Evolutionary conservation across 345 rosid genomes (phyloP).

Genomic region (Anastatica hierochuntica): DNA sequence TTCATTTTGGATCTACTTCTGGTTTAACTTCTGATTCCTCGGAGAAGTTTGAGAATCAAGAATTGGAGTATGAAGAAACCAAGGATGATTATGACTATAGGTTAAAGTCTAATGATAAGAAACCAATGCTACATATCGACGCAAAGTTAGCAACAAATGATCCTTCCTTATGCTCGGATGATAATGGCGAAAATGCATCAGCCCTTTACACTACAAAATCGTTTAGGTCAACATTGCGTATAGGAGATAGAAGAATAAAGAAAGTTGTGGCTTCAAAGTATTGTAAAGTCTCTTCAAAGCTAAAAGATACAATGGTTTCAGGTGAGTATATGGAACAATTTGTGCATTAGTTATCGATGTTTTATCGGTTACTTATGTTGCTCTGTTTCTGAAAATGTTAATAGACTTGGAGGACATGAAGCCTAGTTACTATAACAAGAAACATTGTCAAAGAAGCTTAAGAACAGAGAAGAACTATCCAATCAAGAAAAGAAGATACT

Average conservation of each 20-base stretch:
- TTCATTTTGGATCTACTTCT: slow-evolving; percentile 36
- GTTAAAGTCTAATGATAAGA: slow-evolving; percentile 32
- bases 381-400: neutral
- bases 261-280: slow-evolving; percentile 76
- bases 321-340: slow-evolving; percentile 31
- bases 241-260: slow-evolving; percentile 81
- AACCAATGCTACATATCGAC: slow-evolving; percentile 26
- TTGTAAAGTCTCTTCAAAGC: slow-evolving; percentile 53
- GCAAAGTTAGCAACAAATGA: no score
- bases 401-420: slow-evolving; percentile 57
- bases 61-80: slow-evolving; percentile 29
- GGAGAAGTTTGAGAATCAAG: slow-evolving; percentile 32
- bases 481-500: slow-evolving; percentile 76
- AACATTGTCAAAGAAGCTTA: slow-evolving; percentile 38
- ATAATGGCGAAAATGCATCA: slow-evolving; percentile 61
- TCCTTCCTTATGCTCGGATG: slow-evolving; percentile 29
- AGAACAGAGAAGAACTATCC: slow-evolving; percentile 74
- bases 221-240: slow-evolving; percentile 50
- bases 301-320: slow-evolving; percentile 37
- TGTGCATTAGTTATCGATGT: neutral
- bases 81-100: slow-evolving; percentile 37
- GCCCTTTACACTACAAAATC: slow-evolving; percentile 47
- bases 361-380: neutral
- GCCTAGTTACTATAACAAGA: slow-evolving; percentile 45
- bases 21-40: slow-evolving; percentile 36